A percentile compares a stretch with the other conserved stretches of the same genome.
phyloP scores from a whole-genome alignment of 2,329 filamentous ascomycete genomes.

The Diaporthe batatas region DNA sequence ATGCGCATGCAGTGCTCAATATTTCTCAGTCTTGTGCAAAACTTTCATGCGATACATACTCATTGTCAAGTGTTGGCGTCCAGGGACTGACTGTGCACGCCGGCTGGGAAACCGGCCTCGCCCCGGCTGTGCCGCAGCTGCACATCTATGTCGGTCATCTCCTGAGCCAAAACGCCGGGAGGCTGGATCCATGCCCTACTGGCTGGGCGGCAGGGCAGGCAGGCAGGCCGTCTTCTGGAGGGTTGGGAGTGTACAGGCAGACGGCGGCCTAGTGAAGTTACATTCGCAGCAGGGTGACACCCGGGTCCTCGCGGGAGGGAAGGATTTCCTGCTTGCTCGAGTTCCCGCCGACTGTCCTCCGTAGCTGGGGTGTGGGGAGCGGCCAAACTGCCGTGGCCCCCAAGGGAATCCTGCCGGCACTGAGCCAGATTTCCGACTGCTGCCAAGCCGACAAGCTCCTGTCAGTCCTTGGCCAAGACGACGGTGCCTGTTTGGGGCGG shows the following conservation, averaged over 20 bases:
- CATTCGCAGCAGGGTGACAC: conserved; percentile 6
- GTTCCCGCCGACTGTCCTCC: background rate
- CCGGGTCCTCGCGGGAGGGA: conserved; percentile 21
- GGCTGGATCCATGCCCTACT: conserved; percentile 12
- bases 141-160: background rate
- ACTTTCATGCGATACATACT: background rate
- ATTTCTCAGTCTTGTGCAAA: background rate
- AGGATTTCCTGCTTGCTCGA: no score
- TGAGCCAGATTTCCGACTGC: conserved; percentile 2
- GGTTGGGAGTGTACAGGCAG: background rate
- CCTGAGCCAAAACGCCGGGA: conserved; percentile 7
- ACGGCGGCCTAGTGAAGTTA: background rate
- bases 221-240: background rate
- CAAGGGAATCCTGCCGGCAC: conserved; percentile 6
- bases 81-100: background rate
- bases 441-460: conserved; percentile 30
- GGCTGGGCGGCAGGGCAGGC: background rate
- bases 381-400: background rate
- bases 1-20: background rate
- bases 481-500: background rate
- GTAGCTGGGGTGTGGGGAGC: background rate
- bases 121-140: conserved; percentile 6
- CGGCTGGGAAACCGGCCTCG: conserved; percentile 2
- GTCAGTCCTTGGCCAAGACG: conserved; percentile 14
- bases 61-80: background rate